phyloP scores from a whole-genome alignment of 345 rosid genomes.

The Carallia pectinifolia region DNA sequence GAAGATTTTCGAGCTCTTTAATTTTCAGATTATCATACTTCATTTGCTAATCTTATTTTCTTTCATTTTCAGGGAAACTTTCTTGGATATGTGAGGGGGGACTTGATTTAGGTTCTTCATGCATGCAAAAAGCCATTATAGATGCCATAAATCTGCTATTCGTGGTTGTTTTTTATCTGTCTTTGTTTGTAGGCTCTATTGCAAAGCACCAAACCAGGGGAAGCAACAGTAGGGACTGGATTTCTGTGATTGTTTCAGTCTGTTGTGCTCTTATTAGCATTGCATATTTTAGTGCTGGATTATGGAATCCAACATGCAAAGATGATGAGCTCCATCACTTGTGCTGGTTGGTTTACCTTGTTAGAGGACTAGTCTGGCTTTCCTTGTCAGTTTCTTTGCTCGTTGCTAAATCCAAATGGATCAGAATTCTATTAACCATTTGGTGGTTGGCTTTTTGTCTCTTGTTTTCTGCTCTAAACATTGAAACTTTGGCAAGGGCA shows the following conservation, averaged over 20 bases:
- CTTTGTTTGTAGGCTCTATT: slow-evolving; percentile 36
- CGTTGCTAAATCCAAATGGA: slow-evolving; percentile 45
- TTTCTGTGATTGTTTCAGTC: slow-evolving; percentile 35
- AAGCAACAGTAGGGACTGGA: slow-evolving; percentile 39
- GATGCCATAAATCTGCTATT: slow-evolving; percentile 56
- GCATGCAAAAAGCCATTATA: slow-evolving; percentile 54
- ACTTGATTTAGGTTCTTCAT: slow-evolving; percentile 41
- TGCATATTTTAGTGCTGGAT: slow-evolving; percentile 32
- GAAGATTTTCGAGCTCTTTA: no score
- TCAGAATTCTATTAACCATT: slow-evolving; percentile 33
- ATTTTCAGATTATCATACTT: no score
- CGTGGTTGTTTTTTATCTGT: slow-evolving; percentile 51
- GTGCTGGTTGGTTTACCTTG: slow-evolving; percentile 36
- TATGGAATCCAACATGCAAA: slow-evolving; percentile 33
- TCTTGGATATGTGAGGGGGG: slow-evolving; percentile 53
- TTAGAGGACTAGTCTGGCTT: slow-evolving; percentile 58
- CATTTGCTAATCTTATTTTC: no score
- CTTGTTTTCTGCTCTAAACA: slow-evolving; percentile 42
- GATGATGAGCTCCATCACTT: slow-evolving; percentile 6
- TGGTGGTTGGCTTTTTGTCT: slow-evolving; percentile 75
- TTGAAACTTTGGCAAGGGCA: slow-evolving; percentile 34
- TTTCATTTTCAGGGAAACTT: slow-evolving; percentile 41
- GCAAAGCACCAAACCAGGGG: slow-evolving; percentile 13
- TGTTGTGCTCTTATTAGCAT: slow-evolving; percentile 49
- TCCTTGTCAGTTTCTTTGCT: slow-evolving; percentile 60